phyloP scores from a whole-genome alignment of 2,329 filamentous ascomycete species.

The Colletotrichum noveboracense region DNA sequence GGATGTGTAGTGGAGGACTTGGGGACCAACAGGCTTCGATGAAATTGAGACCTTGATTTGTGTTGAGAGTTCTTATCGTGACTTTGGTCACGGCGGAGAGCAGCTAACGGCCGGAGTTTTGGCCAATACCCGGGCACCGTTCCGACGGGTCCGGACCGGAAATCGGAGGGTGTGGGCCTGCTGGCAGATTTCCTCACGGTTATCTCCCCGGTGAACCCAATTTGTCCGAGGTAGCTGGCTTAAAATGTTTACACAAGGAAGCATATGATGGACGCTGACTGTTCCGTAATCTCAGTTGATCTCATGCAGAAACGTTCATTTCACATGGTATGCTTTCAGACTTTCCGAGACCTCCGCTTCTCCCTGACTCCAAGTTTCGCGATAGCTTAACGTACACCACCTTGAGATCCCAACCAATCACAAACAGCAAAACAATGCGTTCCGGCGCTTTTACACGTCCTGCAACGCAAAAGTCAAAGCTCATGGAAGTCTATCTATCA shows the following conservation, averaged over 20 bases:
- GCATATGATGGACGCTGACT: not conserved
- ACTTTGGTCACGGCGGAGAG: not conserved
- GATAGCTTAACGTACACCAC: not conserved
- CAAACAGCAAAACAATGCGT: not conserved
- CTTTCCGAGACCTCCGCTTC: not conserved
- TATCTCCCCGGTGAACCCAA: not conserved
- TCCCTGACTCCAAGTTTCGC: not conserved
- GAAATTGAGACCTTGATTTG: rapidly evolving
- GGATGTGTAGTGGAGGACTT: not conserved
- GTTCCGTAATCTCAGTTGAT: not conserved
- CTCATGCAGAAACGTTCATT: not conserved
- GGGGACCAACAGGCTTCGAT: not conserved
- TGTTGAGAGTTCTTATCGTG: not conserved
- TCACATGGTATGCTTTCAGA: not conserved
- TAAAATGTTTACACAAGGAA: not conserved
- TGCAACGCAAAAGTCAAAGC: not conserved
- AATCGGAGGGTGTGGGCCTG: not conserved
- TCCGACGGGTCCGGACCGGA: not conserved
- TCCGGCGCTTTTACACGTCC: not conserved
- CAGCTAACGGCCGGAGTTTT: not conserved
- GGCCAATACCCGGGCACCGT: not conserved
- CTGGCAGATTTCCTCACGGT: not conserved
- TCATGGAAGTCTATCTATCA: not conserved
- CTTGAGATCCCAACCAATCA: not conserved
- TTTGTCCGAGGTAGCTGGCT: not conserved